phyloP scores from a whole-genome alignment of 306 rosid genomes.

The Vicia villosa region DNA sequence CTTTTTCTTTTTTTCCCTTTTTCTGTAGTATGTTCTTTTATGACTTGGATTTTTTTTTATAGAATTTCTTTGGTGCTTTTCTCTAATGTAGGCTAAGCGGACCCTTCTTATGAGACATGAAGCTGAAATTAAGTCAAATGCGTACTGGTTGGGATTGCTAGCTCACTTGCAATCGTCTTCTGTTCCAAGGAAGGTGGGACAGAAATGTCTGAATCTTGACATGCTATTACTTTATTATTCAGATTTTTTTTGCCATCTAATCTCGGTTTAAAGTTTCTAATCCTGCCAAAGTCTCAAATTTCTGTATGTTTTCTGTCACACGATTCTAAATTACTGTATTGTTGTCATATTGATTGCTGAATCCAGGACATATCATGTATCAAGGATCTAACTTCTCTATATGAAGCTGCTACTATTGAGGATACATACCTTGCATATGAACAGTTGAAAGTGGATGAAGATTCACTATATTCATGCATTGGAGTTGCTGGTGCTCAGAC shows the following conservation, averaged over 20 bases:
- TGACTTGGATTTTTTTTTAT: slow-evolving; percentile 18
- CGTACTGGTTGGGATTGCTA: slow-evolving; percentile 92
- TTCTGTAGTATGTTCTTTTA: not conserved
- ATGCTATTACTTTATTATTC: slow-evolving; percentile 19
- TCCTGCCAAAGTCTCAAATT: slow-evolving; percentile 21
- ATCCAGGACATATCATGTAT: slow-evolving; percentile 93
- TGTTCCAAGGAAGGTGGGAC: slow-evolving; percentile 93
- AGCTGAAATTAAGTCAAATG: slow-evolving; percentile 97
- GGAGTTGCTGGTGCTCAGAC: slow-evolving; percentile 94
- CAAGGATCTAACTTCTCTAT: slow-evolving; percentile 74
- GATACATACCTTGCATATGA: slow-evolving; percentile 84
- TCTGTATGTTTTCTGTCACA: slow-evolving; percentile 4
- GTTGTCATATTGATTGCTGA: slow-evolving; percentile 37
- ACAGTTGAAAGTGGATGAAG: slow-evolving; percentile 85
- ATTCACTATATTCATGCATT: slow-evolving; percentile 81
- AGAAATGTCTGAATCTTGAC: slow-evolving; percentile 23
- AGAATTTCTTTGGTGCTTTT: slow-evolving; percentile 30
- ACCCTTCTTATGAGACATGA: slow-evolving; percentile 97
- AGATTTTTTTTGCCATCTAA: slow-evolving; percentile 9
- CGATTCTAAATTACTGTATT: slow-evolving; percentile 29
- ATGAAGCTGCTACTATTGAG: slow-evolving; percentile 80
- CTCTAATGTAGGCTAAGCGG: slow-evolving; percentile 71
- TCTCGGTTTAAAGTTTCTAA: slow-evolving; percentile 10
- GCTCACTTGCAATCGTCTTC: slow-evolving; percentile 95
- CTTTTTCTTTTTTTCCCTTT: slow-evolving; percentile 15